Evolutionary conservation across 2,329 filamentous ascomycete genomes (phyloP).

Genomic region (Penicillium polonicum): DNA sequence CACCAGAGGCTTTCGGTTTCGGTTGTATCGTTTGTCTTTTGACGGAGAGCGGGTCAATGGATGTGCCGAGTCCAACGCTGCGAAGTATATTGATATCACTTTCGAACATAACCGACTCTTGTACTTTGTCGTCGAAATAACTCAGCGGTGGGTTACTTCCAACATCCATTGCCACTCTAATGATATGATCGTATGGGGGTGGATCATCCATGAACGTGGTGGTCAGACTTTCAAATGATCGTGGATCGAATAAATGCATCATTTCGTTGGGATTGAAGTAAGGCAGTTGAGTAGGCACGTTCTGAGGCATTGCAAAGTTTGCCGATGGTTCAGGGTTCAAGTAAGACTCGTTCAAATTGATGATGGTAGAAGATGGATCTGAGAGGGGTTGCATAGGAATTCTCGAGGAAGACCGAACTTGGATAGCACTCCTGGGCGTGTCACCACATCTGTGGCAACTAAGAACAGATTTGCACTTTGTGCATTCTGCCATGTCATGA

Average conservation of each 20-base stretch:
- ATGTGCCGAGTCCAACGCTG: background rate
- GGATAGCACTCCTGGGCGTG: background rate
- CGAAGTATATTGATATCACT: background rate
- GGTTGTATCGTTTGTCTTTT: background rate
- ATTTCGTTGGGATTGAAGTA: background rate
- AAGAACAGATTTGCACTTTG: background rate
- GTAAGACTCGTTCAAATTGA: background rate
- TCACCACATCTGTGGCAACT: background rate
- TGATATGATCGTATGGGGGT: too few species aligned
- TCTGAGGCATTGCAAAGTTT: too few species aligned
- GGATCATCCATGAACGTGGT: background rate
- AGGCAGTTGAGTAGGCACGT: background rate
- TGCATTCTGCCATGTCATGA: background rate
- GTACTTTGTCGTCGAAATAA: background rate
- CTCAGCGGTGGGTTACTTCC: background rate
- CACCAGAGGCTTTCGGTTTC: background rate
- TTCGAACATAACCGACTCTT: background rate
- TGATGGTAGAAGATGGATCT: background rate
- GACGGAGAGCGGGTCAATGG: background rate
- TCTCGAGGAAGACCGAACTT: background rate
- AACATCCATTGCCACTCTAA: background rate
- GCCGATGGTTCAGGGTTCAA: background rate
- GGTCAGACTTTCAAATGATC: background rate
- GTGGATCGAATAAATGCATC: background rate
- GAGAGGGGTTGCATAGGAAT: background rate